Base-by-base conservation (phyloP, 176 grass and related monocot species). In the Ensete ventricosum region DNA sequence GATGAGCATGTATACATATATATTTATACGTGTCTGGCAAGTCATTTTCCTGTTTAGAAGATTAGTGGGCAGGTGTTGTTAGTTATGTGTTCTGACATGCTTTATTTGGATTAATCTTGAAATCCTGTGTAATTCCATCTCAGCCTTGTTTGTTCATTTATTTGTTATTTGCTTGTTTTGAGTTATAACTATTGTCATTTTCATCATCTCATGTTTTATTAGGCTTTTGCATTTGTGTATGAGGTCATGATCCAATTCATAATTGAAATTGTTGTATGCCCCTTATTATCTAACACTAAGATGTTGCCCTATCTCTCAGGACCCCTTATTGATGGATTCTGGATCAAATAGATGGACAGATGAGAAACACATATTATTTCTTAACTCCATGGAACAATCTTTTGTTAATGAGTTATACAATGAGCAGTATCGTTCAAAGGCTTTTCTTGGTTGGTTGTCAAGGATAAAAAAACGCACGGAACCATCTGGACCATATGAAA, bases 331-430 rank as follows among this genome's bases (percentile, higher is more conserved):
- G 65, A 74, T 78, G 52, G 82, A 80, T 62, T 84, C 84, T 53
- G 69, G 59, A 8, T 87, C 86, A 54, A 83, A 71, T 60, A 85
- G 86, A 69, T 99, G 95, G 90, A 99, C 86, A 29, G 78, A 99
- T 79, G 86, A 89, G 77, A 99, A 88, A 68, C 95, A 99, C 78
- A 85, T 67, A 82, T 78, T 84, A 13, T 99, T 94, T 87, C 88
- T 99, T 14, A 82, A 62, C 69, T 84, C 86, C 52, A 51, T 94
- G 55, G 90, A 99, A 73, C 82, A 90, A 84, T 87, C 86, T 5
- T 99, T 99, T 69, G 66, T 91, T 12, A 77, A 71, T 67, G 80
- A 84, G 62, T 68, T 98, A 60, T 80, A 89, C 22, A 75, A 55
- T 0, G 62, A 73, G n/a, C 64, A 80, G 78, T 69, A 72, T 70